These are phyloP conservation scores for Sisymbrium altissimum DNA, from an alignment of 345 rosid genomes.

Conservation along the genomic window DNA sequence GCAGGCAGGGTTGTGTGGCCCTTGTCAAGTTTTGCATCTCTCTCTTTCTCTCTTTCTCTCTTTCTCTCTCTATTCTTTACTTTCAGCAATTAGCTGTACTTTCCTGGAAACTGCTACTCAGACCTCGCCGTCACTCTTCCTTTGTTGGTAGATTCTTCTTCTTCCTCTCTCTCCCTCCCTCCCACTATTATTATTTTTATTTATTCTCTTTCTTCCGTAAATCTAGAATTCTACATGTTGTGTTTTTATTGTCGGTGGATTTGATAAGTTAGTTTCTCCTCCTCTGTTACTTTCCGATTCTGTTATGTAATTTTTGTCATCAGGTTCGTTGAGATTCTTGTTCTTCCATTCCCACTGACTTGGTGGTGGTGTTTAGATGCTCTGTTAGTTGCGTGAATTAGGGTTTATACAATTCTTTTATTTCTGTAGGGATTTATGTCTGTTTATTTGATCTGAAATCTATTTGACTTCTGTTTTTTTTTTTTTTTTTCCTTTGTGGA, in stretches of 20 bases:
- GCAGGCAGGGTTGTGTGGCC: background rate
- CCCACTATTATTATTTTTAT: background rate
- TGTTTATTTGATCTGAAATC: constrained; percentile 6
- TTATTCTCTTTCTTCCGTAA: background rate
- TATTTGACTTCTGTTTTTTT: constrained; percentile 1
- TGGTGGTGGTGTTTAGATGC: background rate
- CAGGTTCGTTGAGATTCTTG: background rate
- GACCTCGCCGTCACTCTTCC: constrained; percentile 11
- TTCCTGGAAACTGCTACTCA: constrained; percentile 15
- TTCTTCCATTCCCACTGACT: background rate
- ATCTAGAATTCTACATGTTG: background rate
- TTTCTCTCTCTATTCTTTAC: background rate
- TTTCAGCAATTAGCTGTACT: background rate
- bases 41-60: background rate
- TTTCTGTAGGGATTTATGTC: background rate
- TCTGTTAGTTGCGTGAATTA: constrained; percentile 20
- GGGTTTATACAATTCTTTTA: background rate
- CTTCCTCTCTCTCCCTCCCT: background rate
- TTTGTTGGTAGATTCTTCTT: constrained; percentile 14
- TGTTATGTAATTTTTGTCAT: background rate
- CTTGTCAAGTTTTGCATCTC: constrained; percentile 10
- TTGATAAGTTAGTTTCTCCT: constrained; percentile 1
- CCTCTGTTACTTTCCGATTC: background rate
- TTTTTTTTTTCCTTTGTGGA: background rate
- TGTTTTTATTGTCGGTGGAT: constrained; percentile 3